Percentiles rank a stretch among this genome's conserved stretches.
phyloP scores from a whole-genome alignment of 2,329 filamentous ascomycete genomes.

The Paradendryphiella salina region DNA sequence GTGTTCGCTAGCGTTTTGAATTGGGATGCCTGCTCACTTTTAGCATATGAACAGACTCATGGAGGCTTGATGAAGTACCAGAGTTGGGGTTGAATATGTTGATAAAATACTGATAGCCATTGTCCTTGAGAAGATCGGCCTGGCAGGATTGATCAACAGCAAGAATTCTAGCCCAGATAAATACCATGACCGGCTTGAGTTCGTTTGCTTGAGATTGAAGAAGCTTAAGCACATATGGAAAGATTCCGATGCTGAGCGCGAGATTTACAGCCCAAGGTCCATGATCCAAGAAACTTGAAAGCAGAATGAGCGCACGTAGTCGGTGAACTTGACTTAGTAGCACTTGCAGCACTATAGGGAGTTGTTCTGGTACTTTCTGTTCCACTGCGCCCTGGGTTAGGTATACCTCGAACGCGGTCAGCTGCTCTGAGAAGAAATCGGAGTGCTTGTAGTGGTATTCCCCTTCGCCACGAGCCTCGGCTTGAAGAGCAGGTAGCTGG shows the following conservation, averaged over 20 bases:
- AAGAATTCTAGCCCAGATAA: constrained; percentile 96
- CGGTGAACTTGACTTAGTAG: constrained; percentile 93
- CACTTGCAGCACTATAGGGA: constrained; percentile 94
- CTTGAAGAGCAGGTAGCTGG: constrained; percentile 80
- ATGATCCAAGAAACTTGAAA: constrained; percentile 91
- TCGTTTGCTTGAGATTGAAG: constrained; percentile 93
- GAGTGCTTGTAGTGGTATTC: constrained; percentile 92
- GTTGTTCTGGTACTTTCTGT: constrained; percentile 86
- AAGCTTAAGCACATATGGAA: constrained; percentile 97
- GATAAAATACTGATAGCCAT: constrained; percentile 95
- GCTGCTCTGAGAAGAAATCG: constrained; percentile 93
- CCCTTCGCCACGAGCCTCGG: constrained; percentile 73
- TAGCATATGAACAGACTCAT: constrained; percentile 6
- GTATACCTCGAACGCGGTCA: constrained; percentile 97
- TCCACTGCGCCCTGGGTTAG: constrained; percentile 80
- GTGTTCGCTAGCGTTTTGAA: constrained; percentile 88
- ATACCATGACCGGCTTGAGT: constrained; percentile 97
- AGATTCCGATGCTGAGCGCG: constrained; percentile 95
- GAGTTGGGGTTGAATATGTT: constrained; percentile 85
- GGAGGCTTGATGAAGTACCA: constrained; percentile 34
- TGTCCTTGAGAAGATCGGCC: constrained; percentile 91
- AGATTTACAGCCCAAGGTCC: constrained; percentile 99
- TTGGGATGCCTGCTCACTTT: constrained; percentile 64
- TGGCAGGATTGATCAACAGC: constrained; percentile 95
- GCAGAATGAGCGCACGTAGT: constrained; percentile 83